These are phyloP conservation scores for Russula ochroleuca DNA, from an alignment of 768 basidiomycete genomes.

Conservation along the genomic window DNA sequence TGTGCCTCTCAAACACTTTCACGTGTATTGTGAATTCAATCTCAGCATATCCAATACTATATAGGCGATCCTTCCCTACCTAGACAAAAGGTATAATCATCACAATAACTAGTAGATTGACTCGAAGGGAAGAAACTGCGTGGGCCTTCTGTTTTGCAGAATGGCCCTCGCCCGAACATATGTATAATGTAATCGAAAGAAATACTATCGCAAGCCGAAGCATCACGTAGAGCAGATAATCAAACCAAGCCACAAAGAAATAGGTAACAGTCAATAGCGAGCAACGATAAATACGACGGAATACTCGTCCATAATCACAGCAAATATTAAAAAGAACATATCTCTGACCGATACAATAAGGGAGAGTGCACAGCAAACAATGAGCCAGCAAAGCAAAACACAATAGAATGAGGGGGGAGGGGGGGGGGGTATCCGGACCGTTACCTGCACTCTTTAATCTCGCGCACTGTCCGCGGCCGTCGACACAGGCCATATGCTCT, in stretches of 20 bases:
- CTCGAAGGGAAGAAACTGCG: constrained; percentile 9
- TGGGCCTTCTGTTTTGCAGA: constrained; percentile 20
- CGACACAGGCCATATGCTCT: constrained; percentile 36
- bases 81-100: constrained; percentile 5
- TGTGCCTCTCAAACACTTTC: constrained; percentile 7
- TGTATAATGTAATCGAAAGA: constrained; percentile 22
- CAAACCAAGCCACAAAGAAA: constrained; percentile 16
- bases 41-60: constrained; percentile 19
- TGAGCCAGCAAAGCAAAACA: constrained; percentile 18
- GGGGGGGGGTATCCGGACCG: constrained; percentile 1
- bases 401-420: constrained; percentile 4
- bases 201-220: constrained; percentile 20
- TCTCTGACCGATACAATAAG: constrained; percentile 18
- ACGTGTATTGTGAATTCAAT: constrained; percentile 16
- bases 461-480: constrained; percentile 29
- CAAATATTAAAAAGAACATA: constrained; percentile 23
- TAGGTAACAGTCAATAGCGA: constrained; percentile 19
- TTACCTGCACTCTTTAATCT: constrained; percentile 14
- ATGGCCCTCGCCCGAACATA: constrained; percentile 25
- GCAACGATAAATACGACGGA: constrained; percentile 26
- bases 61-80: constrained; percentile 16
- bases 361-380: constrained; percentile 22
- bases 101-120: constrained; percentile 9
- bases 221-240: constrained; percentile 10
- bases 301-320: constrained; percentile 21